Evolutionary conservation across 2,329 filamentous ascomycete genomes (phyloP).

Genomic region (Cladosporium sp.): DNA sequence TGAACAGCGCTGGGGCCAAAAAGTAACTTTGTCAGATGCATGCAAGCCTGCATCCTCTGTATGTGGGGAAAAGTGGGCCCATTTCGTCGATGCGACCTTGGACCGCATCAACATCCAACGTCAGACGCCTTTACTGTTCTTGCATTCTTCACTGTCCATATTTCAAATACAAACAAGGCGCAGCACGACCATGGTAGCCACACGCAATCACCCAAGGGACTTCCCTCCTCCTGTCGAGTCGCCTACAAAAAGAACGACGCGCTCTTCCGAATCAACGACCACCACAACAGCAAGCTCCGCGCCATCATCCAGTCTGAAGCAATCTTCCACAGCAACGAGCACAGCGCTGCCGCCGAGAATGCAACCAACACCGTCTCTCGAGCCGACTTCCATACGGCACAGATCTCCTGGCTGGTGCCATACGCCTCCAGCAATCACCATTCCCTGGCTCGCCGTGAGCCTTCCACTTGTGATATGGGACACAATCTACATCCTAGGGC

Average conservation of each 20-base stretch:
- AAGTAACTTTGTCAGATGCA: too few relatives aligned
- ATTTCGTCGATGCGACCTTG: neutral
- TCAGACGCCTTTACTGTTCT: neutral
- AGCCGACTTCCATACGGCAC: conserved; percentile 6
- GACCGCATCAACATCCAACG: neutral
- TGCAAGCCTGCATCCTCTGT: too few relatives aligned
- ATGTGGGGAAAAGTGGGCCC: neutral
- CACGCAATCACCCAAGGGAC: conserved; percentile 50
- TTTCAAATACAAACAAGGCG: neutral
- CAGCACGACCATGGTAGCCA: conserved; percentile 48
- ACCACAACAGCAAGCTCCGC: conserved; percentile 9
- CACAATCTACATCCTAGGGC: conserved; percentile 69
- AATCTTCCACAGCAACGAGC: conserved; percentile 7
- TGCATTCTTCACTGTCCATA: neutral
- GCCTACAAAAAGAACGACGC: conserved; percentile 24
- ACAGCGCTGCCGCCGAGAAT: neutral
- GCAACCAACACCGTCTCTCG: neutral
- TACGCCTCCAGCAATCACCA: conserved; percentile 54
- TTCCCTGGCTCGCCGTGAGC: conserved; percentile 70
- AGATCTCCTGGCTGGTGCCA: conserved; percentile 48
- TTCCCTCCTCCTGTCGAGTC: conserved; percentile 34
- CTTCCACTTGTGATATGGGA: conserved; percentile 81
- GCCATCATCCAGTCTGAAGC: neutral
- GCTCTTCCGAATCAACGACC: conserved; percentile 14
- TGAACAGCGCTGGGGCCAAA: too few relatives aligned